Conservation (phyloP, 495 filamentous ascomycete genomes). For the Xylaria scruposa region DNA sequence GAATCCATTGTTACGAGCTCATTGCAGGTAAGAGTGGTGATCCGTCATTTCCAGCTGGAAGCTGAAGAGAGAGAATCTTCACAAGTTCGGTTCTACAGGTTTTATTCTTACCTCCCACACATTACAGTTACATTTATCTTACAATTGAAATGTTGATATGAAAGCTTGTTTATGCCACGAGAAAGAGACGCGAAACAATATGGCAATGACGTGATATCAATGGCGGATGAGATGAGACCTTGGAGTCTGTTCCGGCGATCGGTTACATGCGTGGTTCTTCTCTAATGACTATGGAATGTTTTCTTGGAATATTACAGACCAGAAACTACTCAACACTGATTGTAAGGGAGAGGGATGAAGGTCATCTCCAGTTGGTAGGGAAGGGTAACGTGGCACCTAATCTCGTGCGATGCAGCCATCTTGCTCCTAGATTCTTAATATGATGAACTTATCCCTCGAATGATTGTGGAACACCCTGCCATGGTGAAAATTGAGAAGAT, state of each 20-base stretch:
- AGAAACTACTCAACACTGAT: neutral
- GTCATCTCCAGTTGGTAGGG: neutral
- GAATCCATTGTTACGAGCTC: neutral
- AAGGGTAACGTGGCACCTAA: neutral
- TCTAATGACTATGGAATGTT: neutral
- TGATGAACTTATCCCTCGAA: neutral
- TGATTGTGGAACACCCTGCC: too few relatives aligned
- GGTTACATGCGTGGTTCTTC: neutral
- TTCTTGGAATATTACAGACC: neutral
- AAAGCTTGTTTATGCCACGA: neutral
- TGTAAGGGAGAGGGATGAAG: neutral
- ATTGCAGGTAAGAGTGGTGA: neutral
- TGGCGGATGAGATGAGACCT: neutral
- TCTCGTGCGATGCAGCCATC: neutral
- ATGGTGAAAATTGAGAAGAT: neutral
- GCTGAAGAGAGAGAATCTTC: neutral
- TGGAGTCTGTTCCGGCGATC: neutral
- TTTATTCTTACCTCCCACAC: neutral
- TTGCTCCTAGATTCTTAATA: neutral
- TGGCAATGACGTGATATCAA: neutral
- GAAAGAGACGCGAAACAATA: neutral
- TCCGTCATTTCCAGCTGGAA: too few relatives aligned
- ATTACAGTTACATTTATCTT: neutral
- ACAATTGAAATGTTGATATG: neutral
- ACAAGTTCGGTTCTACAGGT: neutral